Base-by-base conservation (phyloP, 768 basidiomycete genomes). In the Phanerochaete sordida region DNA sequence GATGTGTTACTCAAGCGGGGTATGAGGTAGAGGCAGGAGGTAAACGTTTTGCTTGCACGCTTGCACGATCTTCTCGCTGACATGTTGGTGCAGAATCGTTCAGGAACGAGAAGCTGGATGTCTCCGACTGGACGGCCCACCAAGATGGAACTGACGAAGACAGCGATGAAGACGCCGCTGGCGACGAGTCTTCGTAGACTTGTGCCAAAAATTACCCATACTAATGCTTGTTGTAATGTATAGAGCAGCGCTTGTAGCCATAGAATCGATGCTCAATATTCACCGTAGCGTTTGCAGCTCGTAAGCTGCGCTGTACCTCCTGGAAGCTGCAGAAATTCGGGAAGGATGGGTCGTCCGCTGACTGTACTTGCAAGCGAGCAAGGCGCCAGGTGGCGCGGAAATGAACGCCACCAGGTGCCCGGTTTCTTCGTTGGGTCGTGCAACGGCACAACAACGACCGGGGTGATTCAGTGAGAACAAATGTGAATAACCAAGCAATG, bases 1-100 rank as follows among this genome's bases (percentile, higher is more conserved):
- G 82, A 28, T 90, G 87, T 65, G 78, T 91, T 12, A 89, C 89
- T 0, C 90, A 91, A 67, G 85, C 86, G 15, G 89, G 90, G 1
- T 92, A 88, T 66, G 91, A 92, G 67, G 83, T 90, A 24, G 77
- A 77, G 21, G 75, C 79, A 24, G 84, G 81, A 68, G 89, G 89
- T 87, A 59, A 65, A 77, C 24, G 1, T 15, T 0, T 9, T 24
- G 6, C 23, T 55, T n/a, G 3, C 8, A 16, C 35, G n/a, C 24
- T 23, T 23, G 28, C 1, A 39, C 24, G 11, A 1, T 4, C n/a
- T 1, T 8, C 39, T 43, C 19, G 33, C 43, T 39, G 24, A 35
- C 46, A 30, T n/a, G 54, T 45, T 24, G 15, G 16, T 37, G 21
- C 66, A 88, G 87, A 87, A 64, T 76, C 68, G 1, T 72, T 77